Conservation (phyloP, 208 protist species). For the Phytomonas sp. region DNA sequence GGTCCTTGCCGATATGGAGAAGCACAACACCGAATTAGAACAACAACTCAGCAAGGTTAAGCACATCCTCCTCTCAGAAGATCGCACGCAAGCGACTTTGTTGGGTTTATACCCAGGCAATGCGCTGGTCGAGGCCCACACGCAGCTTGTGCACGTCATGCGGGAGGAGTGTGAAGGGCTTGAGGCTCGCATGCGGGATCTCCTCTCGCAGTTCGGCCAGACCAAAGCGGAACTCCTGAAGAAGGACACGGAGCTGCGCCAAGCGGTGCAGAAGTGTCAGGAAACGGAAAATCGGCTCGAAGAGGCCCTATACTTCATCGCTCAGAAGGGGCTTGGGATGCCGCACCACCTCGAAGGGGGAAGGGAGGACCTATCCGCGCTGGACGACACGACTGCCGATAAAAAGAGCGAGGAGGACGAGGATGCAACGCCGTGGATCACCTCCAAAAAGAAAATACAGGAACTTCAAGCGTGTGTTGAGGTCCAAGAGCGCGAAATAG, state of each 20-base stretch:
- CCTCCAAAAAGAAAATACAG: not conserved
- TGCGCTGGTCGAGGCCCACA: conserved; percentile 4
- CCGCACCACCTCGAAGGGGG: not conserved
- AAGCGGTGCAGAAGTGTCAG: conserved; percentile 36
- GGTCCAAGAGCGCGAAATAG: conserved; percentile 29
- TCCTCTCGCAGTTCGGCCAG: conserved; percentile 19
- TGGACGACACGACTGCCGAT: not conserved
- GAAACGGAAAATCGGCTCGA: conserved; percentile 37
- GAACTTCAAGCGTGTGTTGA: conserved; percentile 18
- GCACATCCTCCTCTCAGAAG: not conserved
- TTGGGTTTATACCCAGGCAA: not conserved
- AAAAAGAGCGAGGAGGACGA: not conserved
- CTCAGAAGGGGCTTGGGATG: conserved; percentile 12
- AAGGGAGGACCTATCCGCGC: not conserved
- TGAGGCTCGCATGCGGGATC: conserved; percentile 16
- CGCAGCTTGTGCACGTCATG: conserved; percentile 13
- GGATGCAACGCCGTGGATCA: not conserved
- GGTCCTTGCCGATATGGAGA: not conserved
- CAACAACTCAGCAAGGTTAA: not conserved
- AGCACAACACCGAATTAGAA: not conserved
- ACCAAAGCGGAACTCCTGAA: conserved; percentile 14
- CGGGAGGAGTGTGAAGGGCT: conserved; percentile 10
- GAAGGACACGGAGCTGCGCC: conserved; percentile 14
- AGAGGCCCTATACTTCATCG: conserved; percentile 15
- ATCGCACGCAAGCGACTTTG: not conserved